phyloP scores from a whole-genome alignment of 352 stramenopile genomes.

The Phytophthora litchii region DNA sequence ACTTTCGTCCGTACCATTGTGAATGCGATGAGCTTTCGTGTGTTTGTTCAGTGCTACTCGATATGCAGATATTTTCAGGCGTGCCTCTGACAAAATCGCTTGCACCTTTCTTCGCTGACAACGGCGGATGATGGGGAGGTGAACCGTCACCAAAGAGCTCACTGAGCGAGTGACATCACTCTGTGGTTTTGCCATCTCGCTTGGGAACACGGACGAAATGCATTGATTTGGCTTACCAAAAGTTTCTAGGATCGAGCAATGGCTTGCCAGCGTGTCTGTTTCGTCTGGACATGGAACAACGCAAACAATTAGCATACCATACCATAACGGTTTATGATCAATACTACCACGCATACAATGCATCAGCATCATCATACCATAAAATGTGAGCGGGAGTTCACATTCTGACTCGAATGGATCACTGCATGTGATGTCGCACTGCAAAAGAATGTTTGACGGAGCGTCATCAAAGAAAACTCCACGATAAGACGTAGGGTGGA shows the following conservation, averaged over 20 bases:
- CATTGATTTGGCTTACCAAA: conserved; percentile 44
- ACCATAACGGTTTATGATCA: background rate
- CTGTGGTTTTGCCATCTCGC: conserved; percentile 23
- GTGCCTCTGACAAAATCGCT: conserved; percentile 37
- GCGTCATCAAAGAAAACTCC: conserved; percentile 26
- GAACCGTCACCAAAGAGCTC: conserved; percentile 27
- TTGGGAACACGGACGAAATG: conserved; percentile 38
- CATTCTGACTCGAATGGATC: conserved; percentile 23
- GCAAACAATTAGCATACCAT: conserved; percentile 5
- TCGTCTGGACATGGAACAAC: conserved; percentile 31
- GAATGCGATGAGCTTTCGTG: background rate
- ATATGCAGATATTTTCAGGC: conserved; percentile 29
- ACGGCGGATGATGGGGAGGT: conserved; percentile 35
- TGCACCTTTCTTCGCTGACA: conserved; percentile 36
- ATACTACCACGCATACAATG: background rate
- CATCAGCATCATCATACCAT: conserved; percentile 32
- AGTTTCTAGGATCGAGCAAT: conserved; percentile 38
- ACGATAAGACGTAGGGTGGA: conserved; percentile 43
- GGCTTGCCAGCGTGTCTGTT: conserved; percentile 25
- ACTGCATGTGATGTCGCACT: conserved; percentile 5
- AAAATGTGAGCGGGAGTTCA: conserved; percentile 36
- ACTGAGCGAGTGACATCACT: conserved; percentile 37
- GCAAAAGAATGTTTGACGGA: conserved; percentile 29
- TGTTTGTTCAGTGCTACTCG: conserved; percentile 22
- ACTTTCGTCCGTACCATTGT: conserved; percentile 12